phyloP scores from a whole-genome alignment of 2,329 filamentous ascomycete genomes.

The Westerdykella aurantiaca region DNA sequence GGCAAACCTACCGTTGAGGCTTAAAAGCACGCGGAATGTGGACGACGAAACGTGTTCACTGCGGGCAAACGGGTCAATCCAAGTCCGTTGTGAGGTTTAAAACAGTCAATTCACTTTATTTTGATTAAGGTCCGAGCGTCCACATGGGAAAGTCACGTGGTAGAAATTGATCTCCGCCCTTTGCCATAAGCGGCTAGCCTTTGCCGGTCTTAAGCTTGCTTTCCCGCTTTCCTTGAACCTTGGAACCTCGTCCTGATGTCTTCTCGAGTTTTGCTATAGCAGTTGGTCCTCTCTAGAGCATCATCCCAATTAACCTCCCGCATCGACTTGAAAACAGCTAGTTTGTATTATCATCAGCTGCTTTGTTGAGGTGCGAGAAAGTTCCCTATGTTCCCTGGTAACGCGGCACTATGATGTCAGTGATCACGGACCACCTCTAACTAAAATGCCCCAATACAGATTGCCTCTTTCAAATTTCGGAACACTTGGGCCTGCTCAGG shows the following conservation, averaged over 20 bases:
- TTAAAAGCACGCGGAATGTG: neutral
- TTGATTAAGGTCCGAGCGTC: neutral
- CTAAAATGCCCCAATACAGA: conserved; percentile 10
- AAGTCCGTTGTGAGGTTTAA: neutral
- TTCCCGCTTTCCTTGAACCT: neutral
- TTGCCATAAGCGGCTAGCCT: neutral
- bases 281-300: too few relatives aligned
- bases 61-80: conserved; percentile 19
- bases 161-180: neutral
- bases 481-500: neutral
- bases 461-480: conserved; percentile 4
- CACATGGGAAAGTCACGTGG: neutral
- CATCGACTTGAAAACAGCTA: neutral
- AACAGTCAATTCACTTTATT: neutral
- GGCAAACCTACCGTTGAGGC: neutral
- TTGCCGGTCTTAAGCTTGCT: neutral
- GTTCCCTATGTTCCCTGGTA: neutral
- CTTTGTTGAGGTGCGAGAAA: neutral
- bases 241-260: neutral
- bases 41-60: conserved; percentile 24
- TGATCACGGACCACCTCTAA: conserved; percentile 22
- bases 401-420: conserved; percentile 20
- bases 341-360: neutral
- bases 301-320: too few relatives aligned
- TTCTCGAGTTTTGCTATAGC: neutral